Evolutionary conservation across 345 rosid genomes (phyloP).

Genomic region (Populus davidiana): DNA sequence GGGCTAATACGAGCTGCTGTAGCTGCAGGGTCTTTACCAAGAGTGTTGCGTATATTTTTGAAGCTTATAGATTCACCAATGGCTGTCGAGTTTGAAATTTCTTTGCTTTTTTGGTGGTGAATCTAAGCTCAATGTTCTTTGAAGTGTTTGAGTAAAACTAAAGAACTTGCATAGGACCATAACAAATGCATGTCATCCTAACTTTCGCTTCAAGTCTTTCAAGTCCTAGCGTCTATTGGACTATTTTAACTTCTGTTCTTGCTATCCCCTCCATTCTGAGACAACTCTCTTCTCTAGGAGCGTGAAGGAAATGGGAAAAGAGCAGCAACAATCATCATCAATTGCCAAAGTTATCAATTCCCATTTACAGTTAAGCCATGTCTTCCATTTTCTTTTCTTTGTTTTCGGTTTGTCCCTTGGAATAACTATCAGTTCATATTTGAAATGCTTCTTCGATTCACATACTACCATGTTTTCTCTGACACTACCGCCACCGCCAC

Average conservation of each 20-base stretch:
- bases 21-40: too few species aligned
- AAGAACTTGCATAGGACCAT: neutral
- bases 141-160: neutral
- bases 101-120: too few species aligned
- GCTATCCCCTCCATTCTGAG: neutral
- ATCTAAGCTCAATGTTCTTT: too few species aligned
- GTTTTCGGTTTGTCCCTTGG: conserved; percentile 33
- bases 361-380: neutral
- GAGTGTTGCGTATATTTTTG: too few species aligned
- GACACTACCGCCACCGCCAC: neutral
- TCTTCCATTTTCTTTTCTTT: conserved; percentile 19
- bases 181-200: too few species aligned
- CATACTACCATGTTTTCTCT: neutral
- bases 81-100: too few species aligned
- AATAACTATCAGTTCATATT: conserved; percentile 2
- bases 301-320: conserved; percentile 15
- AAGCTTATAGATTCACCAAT: neutral
- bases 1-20: too few species aligned
- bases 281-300: neutral
- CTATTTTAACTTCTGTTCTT: too few species aligned
- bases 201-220: too few species aligned
- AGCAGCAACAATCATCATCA: conserved; percentile 1
- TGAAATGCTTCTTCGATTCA: conserved; percentile 12
- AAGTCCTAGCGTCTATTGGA: too few species aligned
- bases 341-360: conserved; percentile 3